A percentile compares a stretch with the other conserved stretches of the same genome.
These are phyloP conservation scores for Leccinellum rugosiceps DNA, from an alignment of 768 basidiomycete genomes.

Conservation along the genomic window DNA sequence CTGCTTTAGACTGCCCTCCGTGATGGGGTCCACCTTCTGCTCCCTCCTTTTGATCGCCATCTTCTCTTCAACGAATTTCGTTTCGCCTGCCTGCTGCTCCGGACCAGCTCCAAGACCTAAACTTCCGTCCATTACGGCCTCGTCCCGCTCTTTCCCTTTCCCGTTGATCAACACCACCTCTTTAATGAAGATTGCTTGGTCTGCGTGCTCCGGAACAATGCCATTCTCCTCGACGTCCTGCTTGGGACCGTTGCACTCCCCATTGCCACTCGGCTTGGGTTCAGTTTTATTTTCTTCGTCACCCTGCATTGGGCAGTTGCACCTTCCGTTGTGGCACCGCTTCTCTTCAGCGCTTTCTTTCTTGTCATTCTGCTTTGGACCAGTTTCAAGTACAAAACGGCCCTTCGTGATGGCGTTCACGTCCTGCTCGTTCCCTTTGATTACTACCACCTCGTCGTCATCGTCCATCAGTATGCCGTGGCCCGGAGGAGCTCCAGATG, in stretches of 20 bases:
- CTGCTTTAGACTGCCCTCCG: too few relatives aligned
- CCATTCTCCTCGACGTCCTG: not conserved
- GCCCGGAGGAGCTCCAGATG: conserved; percentile 23
- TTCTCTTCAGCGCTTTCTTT: not conserved
- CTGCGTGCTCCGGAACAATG: not conserved
- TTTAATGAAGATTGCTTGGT: not conserved
- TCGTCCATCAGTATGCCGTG: conserved; percentile 26
- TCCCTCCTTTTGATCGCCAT: too few relatives aligned
- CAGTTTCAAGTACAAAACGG: conserved; percentile 20
- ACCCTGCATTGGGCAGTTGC: not conserved
- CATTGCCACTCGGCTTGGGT: not conserved
- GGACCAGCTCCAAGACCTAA: too few relatives aligned
- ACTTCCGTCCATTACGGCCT: not conserved
- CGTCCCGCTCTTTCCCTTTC: not conserved
- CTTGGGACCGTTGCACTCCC: not conserved
- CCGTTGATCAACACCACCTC: not conserved
- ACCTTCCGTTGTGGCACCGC: not conserved
- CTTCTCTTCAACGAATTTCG: too few relatives aligned
- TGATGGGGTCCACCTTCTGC: too few relatives aligned
- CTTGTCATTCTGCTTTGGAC: not conserved
- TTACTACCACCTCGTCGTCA: conserved; percentile 21
- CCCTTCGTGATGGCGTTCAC: conserved; percentile 32
- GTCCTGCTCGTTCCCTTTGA: conserved; percentile 26
- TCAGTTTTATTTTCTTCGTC: not conserved
- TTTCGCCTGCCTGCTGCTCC: too few relatives aligned